Evolutionary conservation across 306 rosid species (phyloP), one percentile per base, ranked within the genome.

Genomic region (Styphnolobium japonicum): DNA sequence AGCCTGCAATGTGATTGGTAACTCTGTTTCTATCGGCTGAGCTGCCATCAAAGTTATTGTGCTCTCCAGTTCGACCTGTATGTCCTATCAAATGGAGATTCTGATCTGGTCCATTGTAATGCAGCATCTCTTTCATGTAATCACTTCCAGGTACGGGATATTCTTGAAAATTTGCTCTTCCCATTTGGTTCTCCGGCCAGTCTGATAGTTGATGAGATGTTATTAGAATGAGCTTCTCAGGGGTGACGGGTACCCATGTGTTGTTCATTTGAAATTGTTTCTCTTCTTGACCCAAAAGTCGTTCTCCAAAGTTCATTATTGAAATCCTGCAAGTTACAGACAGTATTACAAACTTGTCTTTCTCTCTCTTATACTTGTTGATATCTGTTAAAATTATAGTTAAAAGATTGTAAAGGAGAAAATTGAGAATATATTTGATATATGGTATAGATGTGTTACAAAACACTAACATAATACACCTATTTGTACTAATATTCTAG

Each of bases 191-290:
- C 52, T 63, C 80, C 7, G 57, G 23, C 58, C 78, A 83, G 56
- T 81, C 80, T 25, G 83, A 37, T 66, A 36, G 57, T 7, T 57
- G 45, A 51, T 75, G 62, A 23, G 85, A 34, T 83, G 86, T 83
- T 42, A 31, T 7, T 64, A 39, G 85, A 82, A 64, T 46, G 42
- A 60, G 87, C 79, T 84, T 90, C 80, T 81, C 78, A 8, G 93
- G 94, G 19, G 87, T 87, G 78, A 83, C 64, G 15, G 90, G 94
- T 25, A 80, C 64, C 93, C 92, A 85, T 15, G 86, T 43, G 49
- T 65, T 77, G 73, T 62, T 72, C 34, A 74, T 55, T 18, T 39
- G 86, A 73, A 78, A 43, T 34, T 84, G 84, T n/a, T 63, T 63
- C 29, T 67, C 85, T 55, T 60, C 83, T 51, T 86, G 82, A 67